phyloP scores from a whole-genome alignment of 202 grass and related monocot species.

The Saccharum hybrid region DNA sequence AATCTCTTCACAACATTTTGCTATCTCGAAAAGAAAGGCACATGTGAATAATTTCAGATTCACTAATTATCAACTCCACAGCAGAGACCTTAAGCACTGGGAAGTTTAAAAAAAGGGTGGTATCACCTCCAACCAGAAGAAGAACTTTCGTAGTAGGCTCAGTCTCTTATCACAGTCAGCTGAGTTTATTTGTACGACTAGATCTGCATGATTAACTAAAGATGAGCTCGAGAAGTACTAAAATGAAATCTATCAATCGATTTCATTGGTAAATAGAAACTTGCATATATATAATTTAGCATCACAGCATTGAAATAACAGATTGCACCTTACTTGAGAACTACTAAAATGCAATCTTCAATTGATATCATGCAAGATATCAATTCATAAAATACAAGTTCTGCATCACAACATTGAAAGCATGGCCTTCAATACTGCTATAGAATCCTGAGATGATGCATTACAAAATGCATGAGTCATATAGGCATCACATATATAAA shows the following conservation, averaged over 20 bases:
- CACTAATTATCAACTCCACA: background rate
- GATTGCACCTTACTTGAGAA: constrained; percentile 41
- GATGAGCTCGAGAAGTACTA: constrained; percentile 15
- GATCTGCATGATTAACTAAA: constrained; percentile 57
- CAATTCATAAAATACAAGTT: background rate
- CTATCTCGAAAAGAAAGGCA: background rate
- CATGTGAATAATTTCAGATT: background rate
- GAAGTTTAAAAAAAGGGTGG: background rate
- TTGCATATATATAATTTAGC: background rate
- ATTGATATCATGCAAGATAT: background rate
- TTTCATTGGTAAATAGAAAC: background rate
- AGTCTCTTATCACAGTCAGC: constrained; percentile 52
- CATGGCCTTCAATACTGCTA: background rate
- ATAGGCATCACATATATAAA: background rate
- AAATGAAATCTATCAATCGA: background rate
- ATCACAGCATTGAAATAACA: background rate
- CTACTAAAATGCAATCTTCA: constrained; percentile 5
- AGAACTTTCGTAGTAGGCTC: constrained; percentile 66
- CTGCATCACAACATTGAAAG: background rate
- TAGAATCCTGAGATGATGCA: background rate
- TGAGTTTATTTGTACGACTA: constrained; percentile 55
- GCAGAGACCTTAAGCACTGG: background rate
- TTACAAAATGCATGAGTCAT: background rate
- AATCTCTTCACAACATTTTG: background rate
- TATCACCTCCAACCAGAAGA: constrained; percentile 87